A percentile compares a stretch with the other conserved stretches of the same genome.
These are phyloP conservation scores for Zymoseptoria tritici DNA, from an alignment of 2,329 filamentous ascomycete genomes.

Conservation along the genomic window DNA sequence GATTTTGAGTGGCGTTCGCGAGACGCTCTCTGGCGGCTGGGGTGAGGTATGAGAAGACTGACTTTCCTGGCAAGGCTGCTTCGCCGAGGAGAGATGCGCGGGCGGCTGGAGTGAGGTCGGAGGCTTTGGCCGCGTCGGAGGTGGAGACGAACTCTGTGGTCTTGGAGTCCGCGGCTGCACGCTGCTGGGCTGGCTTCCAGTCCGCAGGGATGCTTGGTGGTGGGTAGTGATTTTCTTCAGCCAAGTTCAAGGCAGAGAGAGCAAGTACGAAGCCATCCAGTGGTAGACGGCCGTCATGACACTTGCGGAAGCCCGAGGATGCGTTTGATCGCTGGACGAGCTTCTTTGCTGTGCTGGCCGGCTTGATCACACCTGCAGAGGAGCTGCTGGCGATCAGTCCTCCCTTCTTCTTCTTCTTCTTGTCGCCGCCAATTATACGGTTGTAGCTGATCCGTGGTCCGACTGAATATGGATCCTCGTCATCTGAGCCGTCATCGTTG, in stretches of 20 bases:
- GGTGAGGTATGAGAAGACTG: conserved; percentile 88
- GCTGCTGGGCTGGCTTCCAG: conserved; percentile 58
- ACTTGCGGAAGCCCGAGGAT: conserved; percentile 51
- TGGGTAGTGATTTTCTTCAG: conserved; percentile 47
- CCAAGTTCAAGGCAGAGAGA: conserved; percentile 34
- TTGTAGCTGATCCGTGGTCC: conserved; percentile 88
- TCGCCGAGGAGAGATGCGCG: conserved; percentile 78
- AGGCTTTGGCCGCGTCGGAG: conserved; percentile 69
- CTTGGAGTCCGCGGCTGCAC: conserved; percentile 24
- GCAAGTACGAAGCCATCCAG: conserved; percentile 73
- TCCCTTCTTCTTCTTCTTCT: conserved; percentile 64
- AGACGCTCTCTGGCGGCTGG: conserved; percentile 69
- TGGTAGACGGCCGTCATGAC: conserved; percentile 74
- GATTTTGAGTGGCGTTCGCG: conserved; percentile 65
- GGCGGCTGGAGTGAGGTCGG: conserved; percentile 64
- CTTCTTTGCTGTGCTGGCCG: conserved; percentile 71
- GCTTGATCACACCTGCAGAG: conserved; percentile 28
- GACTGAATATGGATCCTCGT: conserved; percentile 89
- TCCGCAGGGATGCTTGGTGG: conserved; percentile 62
- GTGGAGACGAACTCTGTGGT: conserved; percentile 55
- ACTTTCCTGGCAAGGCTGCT: conserved; percentile 75
- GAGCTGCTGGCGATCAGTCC: conserved; percentile 23
- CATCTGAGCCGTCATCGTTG: conserved; percentile 90
- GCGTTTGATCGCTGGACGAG: conserved; percentile 25
- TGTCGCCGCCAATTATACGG: conserved; percentile 70